These are phyloP conservation scores for Gloeostereum incarnatum DNA, from an alignment of 768 basidiomycete genomes.

Conservation along the genomic window DNA sequence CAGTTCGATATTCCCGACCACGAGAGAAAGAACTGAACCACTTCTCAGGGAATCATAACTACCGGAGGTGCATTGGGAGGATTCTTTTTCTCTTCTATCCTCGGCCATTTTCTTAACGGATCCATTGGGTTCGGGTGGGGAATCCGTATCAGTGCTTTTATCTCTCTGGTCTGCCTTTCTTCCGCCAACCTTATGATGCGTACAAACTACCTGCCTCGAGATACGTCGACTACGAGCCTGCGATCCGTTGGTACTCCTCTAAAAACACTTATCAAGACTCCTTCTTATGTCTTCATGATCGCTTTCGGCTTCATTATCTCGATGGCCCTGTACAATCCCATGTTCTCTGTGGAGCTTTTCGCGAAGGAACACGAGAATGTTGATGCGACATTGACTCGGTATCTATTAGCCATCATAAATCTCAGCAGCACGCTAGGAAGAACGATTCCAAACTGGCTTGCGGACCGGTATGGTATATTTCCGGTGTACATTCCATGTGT, in stretches of 20 bases:
- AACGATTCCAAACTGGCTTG: background rate
- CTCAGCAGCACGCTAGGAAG: conserved; percentile 1
- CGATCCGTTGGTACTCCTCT: background rate
- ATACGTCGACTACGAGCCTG: background rate
- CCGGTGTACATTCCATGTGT: conserved; percentile 1
- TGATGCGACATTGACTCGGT: background rate
- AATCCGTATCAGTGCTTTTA: conserved; percentile 3
- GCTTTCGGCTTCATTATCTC: background rate
- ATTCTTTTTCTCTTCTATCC: conserved; percentile 2
- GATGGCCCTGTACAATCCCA: background rate
- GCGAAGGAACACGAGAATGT: background rate
- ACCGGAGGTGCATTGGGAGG: conserved; percentile 2
- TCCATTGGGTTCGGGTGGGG: conserved; percentile 1
- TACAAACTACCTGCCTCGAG: background rate
- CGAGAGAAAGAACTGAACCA: background rate
- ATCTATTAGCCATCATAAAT: conserved; percentile 2
- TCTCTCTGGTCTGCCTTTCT: background rate
- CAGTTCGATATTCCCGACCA: background rate
- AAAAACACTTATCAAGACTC: background rate
- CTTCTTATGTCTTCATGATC: conserved; percentile 1
- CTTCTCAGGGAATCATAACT: conserved; percentile 1
- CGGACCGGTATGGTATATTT: background rate
- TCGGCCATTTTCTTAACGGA: conserved; percentile 1
- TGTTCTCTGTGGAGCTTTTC: conserved; percentile 3
- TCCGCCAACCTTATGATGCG: conserved; percentile 1